Percentiles rank a stretch among this genome's conserved stretches.
phyloP scores from a whole-genome alignment of 2,329 filamentous ascomycete species.

The Rhynchosporium secalis region DNA sequence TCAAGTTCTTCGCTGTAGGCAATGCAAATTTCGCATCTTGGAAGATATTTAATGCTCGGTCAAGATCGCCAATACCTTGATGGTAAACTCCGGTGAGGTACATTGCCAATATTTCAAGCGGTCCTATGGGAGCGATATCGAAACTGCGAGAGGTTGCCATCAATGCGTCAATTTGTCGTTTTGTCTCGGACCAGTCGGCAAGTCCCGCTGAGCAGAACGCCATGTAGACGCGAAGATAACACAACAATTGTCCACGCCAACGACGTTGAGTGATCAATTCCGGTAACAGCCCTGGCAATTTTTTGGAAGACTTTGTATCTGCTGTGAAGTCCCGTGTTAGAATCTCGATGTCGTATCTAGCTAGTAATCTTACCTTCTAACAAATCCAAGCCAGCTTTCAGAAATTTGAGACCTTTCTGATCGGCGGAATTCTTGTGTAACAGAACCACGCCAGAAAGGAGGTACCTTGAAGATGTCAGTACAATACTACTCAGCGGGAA shows the following conservation, averaged over 20 bases:
- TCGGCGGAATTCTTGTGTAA: constrained; percentile 56
- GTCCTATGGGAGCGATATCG: constrained; percentile 30
- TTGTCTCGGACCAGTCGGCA: constrained; percentile 37
- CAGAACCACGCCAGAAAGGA: constrained; percentile 36
- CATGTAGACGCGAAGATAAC: constrained; percentile 38
- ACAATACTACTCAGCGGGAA: not conserved
- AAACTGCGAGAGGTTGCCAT: constrained; percentile 28
- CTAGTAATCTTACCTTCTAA: constrained; percentile 31
- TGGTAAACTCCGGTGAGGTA: constrained; percentile 76
- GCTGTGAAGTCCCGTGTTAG: constrained; percentile 12
- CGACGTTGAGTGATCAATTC: constrained; percentile 31
- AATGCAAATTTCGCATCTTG: constrained; percentile 60
- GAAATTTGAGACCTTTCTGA: constrained; percentile 56
- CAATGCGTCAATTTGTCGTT: constrained; percentile 31
- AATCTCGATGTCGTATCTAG: not conserved
- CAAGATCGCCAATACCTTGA: constrained; percentile 74
- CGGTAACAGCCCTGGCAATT: constrained; percentile 36
- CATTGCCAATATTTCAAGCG: constrained; percentile 31
- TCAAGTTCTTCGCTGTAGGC: constrained; percentile 40
- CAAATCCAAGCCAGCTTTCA: constrained; percentile 57
- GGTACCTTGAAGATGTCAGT: constrained; percentile 28
- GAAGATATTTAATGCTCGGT: constrained; percentile 68
- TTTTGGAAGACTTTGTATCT: constrained; percentile 20
- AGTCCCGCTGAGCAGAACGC: constrained; percentile 37
- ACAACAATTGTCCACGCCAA: constrained; percentile 38